These are phyloP conservation scores for Tirmania nivea DNA, from an alignment of 495 filamentous ascomycete genomes.

Conservation along the genomic window DNA sequence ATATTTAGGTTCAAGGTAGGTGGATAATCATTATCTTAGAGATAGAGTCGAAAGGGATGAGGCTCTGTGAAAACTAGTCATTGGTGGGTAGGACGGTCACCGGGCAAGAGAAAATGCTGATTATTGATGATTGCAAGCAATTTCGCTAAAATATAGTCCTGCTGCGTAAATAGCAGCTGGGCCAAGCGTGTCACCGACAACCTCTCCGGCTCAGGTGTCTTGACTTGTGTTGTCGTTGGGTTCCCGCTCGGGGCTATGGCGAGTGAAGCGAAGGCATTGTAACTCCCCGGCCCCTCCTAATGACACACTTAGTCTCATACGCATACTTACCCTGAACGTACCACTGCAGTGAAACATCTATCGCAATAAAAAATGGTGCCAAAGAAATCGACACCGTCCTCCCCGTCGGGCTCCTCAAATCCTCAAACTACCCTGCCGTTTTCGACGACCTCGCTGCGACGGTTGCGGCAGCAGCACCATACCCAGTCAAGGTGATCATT, in stretches of 20 bases:
- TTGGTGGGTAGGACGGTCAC: too few relatives aligned
- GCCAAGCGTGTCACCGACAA: conserved; percentile 32
- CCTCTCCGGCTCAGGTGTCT: conserved; percentile 29
- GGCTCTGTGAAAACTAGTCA: neutral
- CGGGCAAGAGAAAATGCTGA: too few relatives aligned
- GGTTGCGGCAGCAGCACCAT: conserved; percentile 27
- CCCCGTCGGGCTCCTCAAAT: conserved; percentile 33
- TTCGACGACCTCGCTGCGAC: conserved; percentile 37
- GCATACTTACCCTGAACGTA: too few relatives aligned
- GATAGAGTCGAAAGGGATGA: neutral
- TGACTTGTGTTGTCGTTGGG: conserved; percentile 41
- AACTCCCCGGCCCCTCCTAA: conserved; percentile 3
- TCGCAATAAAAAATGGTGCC: conserved; percentile 37
- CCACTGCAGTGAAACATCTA: conserved; percentile 27
- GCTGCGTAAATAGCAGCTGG: conserved; percentile 18
- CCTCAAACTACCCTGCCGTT: conserved; percentile 28
- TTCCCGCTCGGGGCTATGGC: conserved; percentile 43
- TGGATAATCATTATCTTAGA: neutral
- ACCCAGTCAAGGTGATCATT: conserved; percentile 40
- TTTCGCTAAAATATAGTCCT: conserved; percentile 9
- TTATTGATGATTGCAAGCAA: neutral
- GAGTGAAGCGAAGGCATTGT: conserved; percentile 30
- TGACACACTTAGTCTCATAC: neutral
- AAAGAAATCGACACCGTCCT: conserved; percentile 48
- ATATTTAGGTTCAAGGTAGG: conserved; percentile 35